Percentiles rank a stretch among this genome's conserved stretches.
phyloP scores from a whole-genome alignment of 805 yeast species.

The Helenozyma baotianmanensis region DNA sequence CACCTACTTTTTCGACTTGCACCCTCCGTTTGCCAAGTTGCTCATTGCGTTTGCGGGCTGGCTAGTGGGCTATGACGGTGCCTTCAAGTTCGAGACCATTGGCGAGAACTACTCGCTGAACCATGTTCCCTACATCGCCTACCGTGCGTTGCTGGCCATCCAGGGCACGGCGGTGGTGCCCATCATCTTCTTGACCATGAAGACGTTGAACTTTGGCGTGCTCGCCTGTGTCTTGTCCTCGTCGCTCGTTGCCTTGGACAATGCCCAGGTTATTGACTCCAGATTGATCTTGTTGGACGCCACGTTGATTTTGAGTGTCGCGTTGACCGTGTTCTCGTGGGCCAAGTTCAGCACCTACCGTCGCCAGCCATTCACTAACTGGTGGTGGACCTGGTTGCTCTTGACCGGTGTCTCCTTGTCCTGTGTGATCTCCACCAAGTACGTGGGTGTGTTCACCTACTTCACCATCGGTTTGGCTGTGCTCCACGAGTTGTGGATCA shows the following conservation, averaged over 20 bases:
- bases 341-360: constrained; percentile 72
- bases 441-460: constrained; percentile 93
- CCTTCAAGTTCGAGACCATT: constrained; percentile 84
- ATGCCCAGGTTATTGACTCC: constrained; percentile 87
- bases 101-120: constrained; percentile 77
- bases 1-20: constrained; percentile 92
- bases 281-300: constrained; percentile 91
- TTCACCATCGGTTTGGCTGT: constrained; percentile 86
- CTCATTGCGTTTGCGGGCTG: constrained; percentile 88
- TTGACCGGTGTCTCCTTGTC: constrained; percentile 84
- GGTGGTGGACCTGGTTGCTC: constrained; percentile 87
- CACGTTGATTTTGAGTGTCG: constrained; percentile 78
- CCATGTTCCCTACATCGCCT: constrained; percentile 82
- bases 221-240: constrained; percentile 77
- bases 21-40: constrained; percentile 96
- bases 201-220: constrained; percentile 76
- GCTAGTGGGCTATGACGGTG: constrained; percentile 86
- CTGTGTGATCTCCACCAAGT: constrained; percentile 90
- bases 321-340: constrained; percentile 71
- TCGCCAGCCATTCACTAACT: constrained; percentile 53
- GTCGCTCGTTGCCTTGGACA: constrained; percentile 73
- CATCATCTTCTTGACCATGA: constrained; percentile 75
- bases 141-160: constrained; percentile 74
- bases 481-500: constrained; percentile 77
- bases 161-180: constrained; percentile 83